Evolutionary conservation across 2,329 filamentous ascomycete genomes (phyloP).

Genomic region (Ceratocystiopsis minuta): DNA sequence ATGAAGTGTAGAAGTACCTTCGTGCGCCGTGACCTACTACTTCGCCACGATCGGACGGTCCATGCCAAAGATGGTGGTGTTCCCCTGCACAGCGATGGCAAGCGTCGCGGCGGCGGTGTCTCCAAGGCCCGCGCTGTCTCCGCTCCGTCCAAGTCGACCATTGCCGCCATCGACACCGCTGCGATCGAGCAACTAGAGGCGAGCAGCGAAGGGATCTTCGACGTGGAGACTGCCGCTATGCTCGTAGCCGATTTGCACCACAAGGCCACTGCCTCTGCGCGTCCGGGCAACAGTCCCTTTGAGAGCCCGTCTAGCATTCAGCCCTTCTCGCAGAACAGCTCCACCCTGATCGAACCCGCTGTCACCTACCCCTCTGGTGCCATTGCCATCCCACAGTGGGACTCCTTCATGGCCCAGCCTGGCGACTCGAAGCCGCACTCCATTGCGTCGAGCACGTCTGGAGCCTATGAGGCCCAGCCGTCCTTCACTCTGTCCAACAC

Average conservation of each 20-base stretch:
- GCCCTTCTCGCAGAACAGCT: constrained; percentile 51
- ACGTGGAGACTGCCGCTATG: constrained; percentile 95
- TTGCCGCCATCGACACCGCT: constrained; percentile 60
- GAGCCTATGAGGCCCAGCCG: constrained; percentile 47
- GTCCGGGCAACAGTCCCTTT: constrained; percentile 35
- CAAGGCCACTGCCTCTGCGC: constrained; percentile 64
- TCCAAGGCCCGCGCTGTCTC: constrained; percentile 47
- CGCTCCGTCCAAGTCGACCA: constrained; percentile 55
- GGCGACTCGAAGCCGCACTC: constrained; percentile 62
- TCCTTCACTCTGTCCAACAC: constrained; percentile 42
- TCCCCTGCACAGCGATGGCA: constrained; percentile 84
- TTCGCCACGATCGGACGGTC: constrained; percentile 94
- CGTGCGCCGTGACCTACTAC: constrained; percentile 85
- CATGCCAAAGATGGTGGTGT: constrained; percentile 95
- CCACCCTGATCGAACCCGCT: constrained; percentile 58
- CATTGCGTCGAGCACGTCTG: constrained; percentile 45
- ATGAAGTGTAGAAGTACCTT: constrained; percentile 97
- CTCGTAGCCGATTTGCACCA: constrained; percentile 96
- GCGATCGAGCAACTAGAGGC: constrained; percentile 86
- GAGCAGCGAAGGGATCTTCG: constrained; percentile 77
- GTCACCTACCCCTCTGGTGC: constrained; percentile 62
- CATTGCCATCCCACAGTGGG: constrained; percentile 77
- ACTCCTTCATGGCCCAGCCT: constrained; percentile 60
- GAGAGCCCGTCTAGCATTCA: constrained; percentile 40
- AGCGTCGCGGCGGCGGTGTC: constrained; percentile 49